Evolutionary conservation across 305 asterid species (phyloP).

Genomic region (Andrographis paniculata): DNA sequence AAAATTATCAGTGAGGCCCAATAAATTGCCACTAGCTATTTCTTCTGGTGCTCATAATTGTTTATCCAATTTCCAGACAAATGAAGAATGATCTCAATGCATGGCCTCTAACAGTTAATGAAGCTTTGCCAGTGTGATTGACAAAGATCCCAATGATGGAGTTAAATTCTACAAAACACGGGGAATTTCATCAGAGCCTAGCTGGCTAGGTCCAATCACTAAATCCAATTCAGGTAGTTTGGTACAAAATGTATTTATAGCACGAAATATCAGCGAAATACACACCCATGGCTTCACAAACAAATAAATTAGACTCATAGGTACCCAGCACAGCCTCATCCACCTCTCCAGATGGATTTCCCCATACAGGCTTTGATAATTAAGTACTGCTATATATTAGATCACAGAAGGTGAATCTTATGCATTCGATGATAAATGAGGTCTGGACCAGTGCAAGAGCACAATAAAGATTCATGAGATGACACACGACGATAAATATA

Average conservation of each 20-base stretch:
- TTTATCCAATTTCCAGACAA: conserved; percentile 1
- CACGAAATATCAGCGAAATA: neutral
- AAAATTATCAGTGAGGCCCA: neutral
- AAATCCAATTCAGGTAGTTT: neutral
- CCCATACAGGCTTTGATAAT: neutral
- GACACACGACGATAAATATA: conserved; percentile 1
- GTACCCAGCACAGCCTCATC: neutral
- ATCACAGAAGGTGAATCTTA: conserved; percentile 51
- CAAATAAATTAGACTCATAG: neutral
- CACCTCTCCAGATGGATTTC: neutral
- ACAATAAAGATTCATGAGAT: conserved; percentile 18
- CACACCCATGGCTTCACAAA: neutral
- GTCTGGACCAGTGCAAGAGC: neutral
- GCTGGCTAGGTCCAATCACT: neutral
- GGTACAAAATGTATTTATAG: neutral
- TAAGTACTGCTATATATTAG: neutral
- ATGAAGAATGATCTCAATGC: neutral
- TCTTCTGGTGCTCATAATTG: neutral
- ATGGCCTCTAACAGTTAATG: neutral
- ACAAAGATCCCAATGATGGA: neutral
- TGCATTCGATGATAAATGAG: conserved; percentile 27
- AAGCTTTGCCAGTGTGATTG: neutral
- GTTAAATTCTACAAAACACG: neutral
- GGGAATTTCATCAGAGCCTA: neutral
- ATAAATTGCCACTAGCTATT: neutral